These are phyloP conservation scores for Naganishia sp. DNA, from an alignment of 1,284 basidiomycete genomes.

Conservation along the genomic window DNA sequence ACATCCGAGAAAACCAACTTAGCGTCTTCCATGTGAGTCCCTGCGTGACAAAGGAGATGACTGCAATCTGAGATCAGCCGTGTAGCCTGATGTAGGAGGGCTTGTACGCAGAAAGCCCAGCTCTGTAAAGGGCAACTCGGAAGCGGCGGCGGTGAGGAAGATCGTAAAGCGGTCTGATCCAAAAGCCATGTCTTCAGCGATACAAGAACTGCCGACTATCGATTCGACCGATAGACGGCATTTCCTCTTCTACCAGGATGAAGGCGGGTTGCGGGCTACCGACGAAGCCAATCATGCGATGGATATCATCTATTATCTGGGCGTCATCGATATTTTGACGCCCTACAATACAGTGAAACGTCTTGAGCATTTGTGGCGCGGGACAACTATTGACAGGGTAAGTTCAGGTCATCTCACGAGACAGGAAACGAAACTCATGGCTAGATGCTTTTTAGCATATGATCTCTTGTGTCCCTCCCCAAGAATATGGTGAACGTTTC, in stretches of 20 bases:
- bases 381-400: constrained; percentile 73
- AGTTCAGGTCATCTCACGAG: constrained; percentile 50
- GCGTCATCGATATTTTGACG: constrained; percentile 91
- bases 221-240: constrained; percentile 72
- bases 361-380: constrained; percentile 90
- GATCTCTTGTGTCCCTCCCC: constrained; percentile 85
- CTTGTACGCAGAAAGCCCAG: constrained; percentile 61
- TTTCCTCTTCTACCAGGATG: constrained; percentile 95
- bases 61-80: neutral
- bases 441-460: constrained; percentile 65
- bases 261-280: constrained; percentile 88
- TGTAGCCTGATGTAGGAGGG: constrained; percentile 65
- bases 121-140: constrained; percentile 62
- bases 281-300: constrained; percentile 75
- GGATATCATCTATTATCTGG: constrained; percentile 88
- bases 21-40: constrained; percentile 80
- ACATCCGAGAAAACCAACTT: constrained; percentile 82
- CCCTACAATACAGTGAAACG: constrained; percentile 80
- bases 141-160: constrained; percentile 78
- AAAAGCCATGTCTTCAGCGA: constrained; percentile 64
- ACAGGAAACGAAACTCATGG: neutral
- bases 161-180: constrained; percentile 82
- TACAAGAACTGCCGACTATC: constrained; percentile 66
- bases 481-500: constrained; percentile 83
- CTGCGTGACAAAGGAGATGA: neutral